Base-by-base conservation (phyloP, 1,284 basidiomycete species). In the Cutaneotrichosporon spelunceum region DNA sequence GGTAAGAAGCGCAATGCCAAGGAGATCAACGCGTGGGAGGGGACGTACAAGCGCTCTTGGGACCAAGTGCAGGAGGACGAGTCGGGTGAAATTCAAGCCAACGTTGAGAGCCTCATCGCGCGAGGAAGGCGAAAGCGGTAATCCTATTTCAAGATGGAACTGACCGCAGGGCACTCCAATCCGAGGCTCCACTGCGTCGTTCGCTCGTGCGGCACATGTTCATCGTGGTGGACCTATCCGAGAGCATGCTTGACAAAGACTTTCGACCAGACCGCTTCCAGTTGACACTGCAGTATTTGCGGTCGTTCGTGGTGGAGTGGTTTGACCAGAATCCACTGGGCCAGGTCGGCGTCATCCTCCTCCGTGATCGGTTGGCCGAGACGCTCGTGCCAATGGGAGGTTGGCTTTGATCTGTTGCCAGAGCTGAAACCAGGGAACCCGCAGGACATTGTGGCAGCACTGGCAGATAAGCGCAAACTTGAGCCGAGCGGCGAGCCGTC, bases 271-370 rank as follows among this genome's bases (percentile, higher is more conserved):
- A 27, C 39, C 57, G 57, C 10, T 58, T 52, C 48, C 91, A 96
- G 71, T 80, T 98, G 47, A 89, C 88, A 66, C 80, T 99, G 44
- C 88, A 93, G 71, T 95, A 94, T 73, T 85, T 92, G 19, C 85
- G 91, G 59, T 89, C 92, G 66, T 99, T 99, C 70, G 85, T 98
- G 24, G 82, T 85, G 9, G 95, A 99, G 76, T 99, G 95, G 91
- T 99, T 98, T 78, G 96, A 99, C 79, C 96, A 99, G 80, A 99
- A 99, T 72, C 95, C 95, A 0, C 84, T 99, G 21, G 93, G 95
- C n/a, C 95, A 99, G 65, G 89, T 96, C 65, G 93, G 91, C 4
- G 80, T 95, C 29, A 90, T 95, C n/a, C 89, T 89, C 9, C 91
- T 98, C 86, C 84, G 93, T 23, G 87, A 89, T 55, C 90, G 93